Evolutionary conservation across 192 early-diverging fungal genomes (phyloP), one percentile per base, ranked within the genome.

Genomic region (Coemansia sp.): DNA sequence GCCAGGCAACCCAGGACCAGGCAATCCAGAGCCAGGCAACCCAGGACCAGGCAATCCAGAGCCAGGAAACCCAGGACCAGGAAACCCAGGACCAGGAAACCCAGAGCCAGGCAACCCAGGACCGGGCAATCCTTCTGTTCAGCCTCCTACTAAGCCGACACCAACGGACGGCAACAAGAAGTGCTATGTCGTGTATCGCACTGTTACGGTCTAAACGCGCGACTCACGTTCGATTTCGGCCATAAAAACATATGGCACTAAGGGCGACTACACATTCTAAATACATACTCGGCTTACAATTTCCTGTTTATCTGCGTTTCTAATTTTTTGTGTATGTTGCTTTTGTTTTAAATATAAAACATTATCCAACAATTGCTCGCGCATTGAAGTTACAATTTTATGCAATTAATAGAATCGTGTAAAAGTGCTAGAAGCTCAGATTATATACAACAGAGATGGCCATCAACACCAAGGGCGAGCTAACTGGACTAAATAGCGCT

Each of bases 111-210:
- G 35, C 1, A 30, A 33, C 16, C 7, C 28, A 4, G 16, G 16
- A 1, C 17, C 55, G 16, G 30, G 14, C 0, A 32, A 58, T 14
- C 55, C 55, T 17, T 13, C 55, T 6, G 55, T 58, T 17, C 10
- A 58, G 30, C 55, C 55, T 3, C 30, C 55, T 30, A 58, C 55
- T 30, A 58, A 58, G 13, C 32, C 55, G n/a, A 21, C 19, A 19
- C 26, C 52, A 30, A 16, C 26, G 16, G 16, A 14, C 28, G n/a
- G 30, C 55, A 32, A 58, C 16, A 14, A 33, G 28, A 58, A 58
- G 30, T 58, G 55, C 55, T 35, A 33, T 35, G 17, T 58, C 13
- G 55, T 58, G 14, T 32, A 33, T 58, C 55, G 30, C 30, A 58
- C 55, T 1, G 32, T 58, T 58, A 58, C 16, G 28, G 55, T 35